Conservation (phyloP, 1,284 basidiomycete genomes). For the Schizophyllum amplum region DNA sequence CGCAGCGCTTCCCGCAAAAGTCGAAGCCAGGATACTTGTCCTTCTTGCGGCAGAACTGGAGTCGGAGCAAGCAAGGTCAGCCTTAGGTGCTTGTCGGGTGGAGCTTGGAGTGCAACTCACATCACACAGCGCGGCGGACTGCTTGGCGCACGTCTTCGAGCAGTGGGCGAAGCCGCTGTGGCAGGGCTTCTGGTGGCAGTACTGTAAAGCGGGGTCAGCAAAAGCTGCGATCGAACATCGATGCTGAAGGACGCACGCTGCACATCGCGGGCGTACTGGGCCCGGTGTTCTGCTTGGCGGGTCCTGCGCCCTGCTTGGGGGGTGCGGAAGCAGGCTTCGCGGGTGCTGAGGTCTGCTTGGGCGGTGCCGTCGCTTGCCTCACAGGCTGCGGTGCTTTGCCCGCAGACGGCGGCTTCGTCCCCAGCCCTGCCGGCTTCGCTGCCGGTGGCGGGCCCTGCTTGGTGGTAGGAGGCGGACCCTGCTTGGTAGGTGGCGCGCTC, state of each 20-base stretch:
- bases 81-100: background rate
- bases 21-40: slow-evolving; percentile 41
- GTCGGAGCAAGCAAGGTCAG: background rate
- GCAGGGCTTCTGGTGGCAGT: slow-evolving; percentile 33
- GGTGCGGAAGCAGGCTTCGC: background rate
- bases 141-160: slow-evolving; percentile 50
- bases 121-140: slow-evolving; percentile 37
- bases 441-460: background rate
- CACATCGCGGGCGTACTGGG: background rate
- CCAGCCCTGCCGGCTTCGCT: background rate
- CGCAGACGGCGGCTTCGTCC: background rate
- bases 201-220: background rate
- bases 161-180: slow-evolving; percentile 45
- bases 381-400: background rate
- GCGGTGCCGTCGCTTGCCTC: background rate
- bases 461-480: background rate
- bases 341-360: background rate
- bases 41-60: slow-evolving; percentile 40
- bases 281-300: no score
- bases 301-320: background rate
- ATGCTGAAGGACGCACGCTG: background rate
- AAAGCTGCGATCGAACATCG: background rate
- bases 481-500: background rate
- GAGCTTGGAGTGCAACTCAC: slow-evolving; percentile 20
- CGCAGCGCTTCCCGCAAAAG: slow-evolving; percentile 44